Evolutionary conservation across 73 alveolate genomes (phyloP), one percentile per base, ranked within the genome.

Genomic region (Paraurostyla sp.): DNA sequence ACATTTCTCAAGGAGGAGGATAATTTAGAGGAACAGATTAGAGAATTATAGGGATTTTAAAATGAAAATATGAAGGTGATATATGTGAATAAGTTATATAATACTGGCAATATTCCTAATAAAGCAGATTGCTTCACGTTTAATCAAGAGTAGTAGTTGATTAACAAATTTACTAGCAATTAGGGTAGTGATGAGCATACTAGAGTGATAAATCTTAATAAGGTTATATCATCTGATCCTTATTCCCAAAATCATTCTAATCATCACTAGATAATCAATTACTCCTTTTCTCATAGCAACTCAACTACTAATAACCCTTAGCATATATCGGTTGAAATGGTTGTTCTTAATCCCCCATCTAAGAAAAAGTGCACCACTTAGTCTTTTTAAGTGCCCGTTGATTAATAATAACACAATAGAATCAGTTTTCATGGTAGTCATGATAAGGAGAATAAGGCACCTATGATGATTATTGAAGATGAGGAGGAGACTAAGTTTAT

Each of bases 1-100:
- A 38, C 82, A 3, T 65, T 65, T 38, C 46, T 65, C 20, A 65
- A 65, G 25, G 82, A 65, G 33, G 82, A 65, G 23, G 82, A 65
- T 38, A 38, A 9, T 22, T 2, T 65, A 2, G 3, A 32, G 36
- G 25, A 16, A 13, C 35, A 38, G 41, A 38, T 65, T 33, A 2
- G 35, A 40, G 33, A 65, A 11, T 56, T 38, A 38, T 29, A 30
- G 22, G 23, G 32, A 16, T 29, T 50, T 25, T 4, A 60, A 29
- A 60, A 11, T 60, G 51, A 60, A 30, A 32, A 35, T 6, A 15
- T 25, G 32, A 16, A 7, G 16, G 25, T 56, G 15, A 40, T 30
- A 36, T 59, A 59, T 27, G 30, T 30, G 4, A 4, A 11, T 20
- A 59, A 59, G 32, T 16, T 59, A 59, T 13, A 6, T 6, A 49